phyloP scores from a whole-genome alignment of 495 filamentous ascomycete genomes.

The Parachaetomium inaequale region DNA sequence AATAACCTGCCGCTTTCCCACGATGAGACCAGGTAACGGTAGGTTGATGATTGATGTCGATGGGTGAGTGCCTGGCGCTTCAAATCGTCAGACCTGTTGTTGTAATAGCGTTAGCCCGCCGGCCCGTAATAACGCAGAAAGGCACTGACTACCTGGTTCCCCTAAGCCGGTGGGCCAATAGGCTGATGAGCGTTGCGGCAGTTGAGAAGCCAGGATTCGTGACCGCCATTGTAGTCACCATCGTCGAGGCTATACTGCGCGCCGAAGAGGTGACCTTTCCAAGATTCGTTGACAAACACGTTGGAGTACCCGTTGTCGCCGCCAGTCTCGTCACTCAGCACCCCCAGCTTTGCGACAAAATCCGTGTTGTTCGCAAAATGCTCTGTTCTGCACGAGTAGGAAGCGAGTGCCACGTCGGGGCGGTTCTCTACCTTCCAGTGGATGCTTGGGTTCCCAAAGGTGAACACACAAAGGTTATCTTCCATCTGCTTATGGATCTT shows the following conservation, averaged over 20 bases:
- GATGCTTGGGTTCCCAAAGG: neutral
- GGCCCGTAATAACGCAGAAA: too few relatives aligned
- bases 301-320: neutral
- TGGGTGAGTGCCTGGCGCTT: too few relatives aligned
- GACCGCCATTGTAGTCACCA: neutral
- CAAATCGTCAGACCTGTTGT: too few relatives aligned
- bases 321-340: neutral
- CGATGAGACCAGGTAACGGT: too few relatives aligned
- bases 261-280: neutral
- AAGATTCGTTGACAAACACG: neutral
- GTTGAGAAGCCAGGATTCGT: too few relatives aligned
- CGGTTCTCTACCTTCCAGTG: neutral
- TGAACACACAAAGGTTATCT: neutral
- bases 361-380: neutral
- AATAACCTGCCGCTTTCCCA: too few relatives aligned
- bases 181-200: too few relatives aligned
- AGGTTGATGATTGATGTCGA: too few relatives aligned
- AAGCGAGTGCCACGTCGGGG: neutral
- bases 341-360: neutral
- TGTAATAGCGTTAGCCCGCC: too few relatives aligned
- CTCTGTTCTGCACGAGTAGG: neutral
- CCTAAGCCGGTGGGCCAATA: too few relatives aligned
- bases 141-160: too few relatives aligned
- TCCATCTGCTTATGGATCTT: neutral
- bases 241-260: neutral